phyloP scores from a whole-genome alignment of 345 rosid genomes.

The Eucalyptus regnans region DNA sequence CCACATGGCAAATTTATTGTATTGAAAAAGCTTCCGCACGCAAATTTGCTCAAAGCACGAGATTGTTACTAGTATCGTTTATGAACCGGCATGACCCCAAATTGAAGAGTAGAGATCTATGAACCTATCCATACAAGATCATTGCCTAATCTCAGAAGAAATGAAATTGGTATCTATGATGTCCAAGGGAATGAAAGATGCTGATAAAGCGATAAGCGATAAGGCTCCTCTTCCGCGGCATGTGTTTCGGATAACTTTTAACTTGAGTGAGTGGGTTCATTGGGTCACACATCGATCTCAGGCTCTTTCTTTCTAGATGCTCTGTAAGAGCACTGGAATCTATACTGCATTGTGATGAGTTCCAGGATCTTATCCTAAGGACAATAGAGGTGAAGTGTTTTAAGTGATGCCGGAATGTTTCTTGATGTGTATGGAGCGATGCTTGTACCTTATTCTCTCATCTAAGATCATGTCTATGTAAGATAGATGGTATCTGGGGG shows the following conservation, averaged over 20 bases:
- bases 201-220: no score
- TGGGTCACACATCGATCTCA: neutral
- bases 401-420: neutral
- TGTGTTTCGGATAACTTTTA: neutral
- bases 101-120: neutral
- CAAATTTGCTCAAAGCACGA: neutral
- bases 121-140: neutral
- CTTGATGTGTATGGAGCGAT: neutral
- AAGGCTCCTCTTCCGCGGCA: neutral
- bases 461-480: neutral
- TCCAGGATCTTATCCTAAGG: neutral
- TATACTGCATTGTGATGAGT: neutral
- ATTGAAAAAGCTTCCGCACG: neutral
- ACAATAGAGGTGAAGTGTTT: neutral
- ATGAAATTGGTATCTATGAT: neutral
- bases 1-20: neutral
- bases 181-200: neutral
- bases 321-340: neutral
- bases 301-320: neutral
- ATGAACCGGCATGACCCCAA: neutral
- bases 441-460: neutral
- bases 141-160: neutral
- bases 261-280: neutral
- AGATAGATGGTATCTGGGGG: neutral
- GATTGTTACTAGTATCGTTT: neutral